phyloP scores from a whole-genome alignment of 208 protist genomes.

The Leptomonas seymouri region DNA sequence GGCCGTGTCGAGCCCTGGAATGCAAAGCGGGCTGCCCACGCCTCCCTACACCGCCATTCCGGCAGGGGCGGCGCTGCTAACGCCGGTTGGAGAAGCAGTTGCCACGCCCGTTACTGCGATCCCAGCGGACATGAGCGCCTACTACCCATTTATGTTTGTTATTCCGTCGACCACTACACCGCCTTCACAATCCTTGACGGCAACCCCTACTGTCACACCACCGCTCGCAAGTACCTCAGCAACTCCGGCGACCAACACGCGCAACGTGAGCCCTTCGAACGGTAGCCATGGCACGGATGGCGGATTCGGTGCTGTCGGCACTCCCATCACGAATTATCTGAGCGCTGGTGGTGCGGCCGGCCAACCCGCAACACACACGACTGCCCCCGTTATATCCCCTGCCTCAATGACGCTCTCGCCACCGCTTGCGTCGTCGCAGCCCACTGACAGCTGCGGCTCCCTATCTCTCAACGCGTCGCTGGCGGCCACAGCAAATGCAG shows the following conservation, averaged over 20 bases:
- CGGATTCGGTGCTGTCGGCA: constrained; percentile 26
- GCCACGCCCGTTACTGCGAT: neutral
- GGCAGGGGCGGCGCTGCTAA: neutral
- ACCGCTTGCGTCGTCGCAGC: constrained; percentile 24
- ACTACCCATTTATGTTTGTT: constrained; percentile 5
- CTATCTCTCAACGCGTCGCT: constrained; percentile 11
- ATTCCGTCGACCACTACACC: neutral
- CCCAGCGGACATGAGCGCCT: constrained; percentile 9
- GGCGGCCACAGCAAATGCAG: neutral
- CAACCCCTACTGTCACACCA: neutral
- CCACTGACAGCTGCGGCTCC: constrained; percentile 24
- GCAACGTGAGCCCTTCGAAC: constrained; percentile 9
- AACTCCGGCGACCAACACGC: neutral
- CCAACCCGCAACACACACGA: neutral
- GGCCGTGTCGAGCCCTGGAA: neutral
- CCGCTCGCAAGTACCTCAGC: neutral
- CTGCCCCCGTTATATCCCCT: constrained; percentile 1
- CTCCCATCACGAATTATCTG: constrained; percentile 9
- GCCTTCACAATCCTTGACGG: neutral
- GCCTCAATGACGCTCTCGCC: constrained; percentile 26
- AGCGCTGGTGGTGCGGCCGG: neutral
- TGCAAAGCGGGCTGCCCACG: neutral
- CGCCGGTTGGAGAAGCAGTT: neutral
- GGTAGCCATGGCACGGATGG: constrained; percentile 12
- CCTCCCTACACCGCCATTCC: constrained; percentile 1